Percentiles rank a stretch among this genome's conserved stretches.
These are phyloP conservation scores for Tylopilus subfusipes DNA, from an alignment of 768 basidiomycete species.

Conservation along the genomic window DNA sequence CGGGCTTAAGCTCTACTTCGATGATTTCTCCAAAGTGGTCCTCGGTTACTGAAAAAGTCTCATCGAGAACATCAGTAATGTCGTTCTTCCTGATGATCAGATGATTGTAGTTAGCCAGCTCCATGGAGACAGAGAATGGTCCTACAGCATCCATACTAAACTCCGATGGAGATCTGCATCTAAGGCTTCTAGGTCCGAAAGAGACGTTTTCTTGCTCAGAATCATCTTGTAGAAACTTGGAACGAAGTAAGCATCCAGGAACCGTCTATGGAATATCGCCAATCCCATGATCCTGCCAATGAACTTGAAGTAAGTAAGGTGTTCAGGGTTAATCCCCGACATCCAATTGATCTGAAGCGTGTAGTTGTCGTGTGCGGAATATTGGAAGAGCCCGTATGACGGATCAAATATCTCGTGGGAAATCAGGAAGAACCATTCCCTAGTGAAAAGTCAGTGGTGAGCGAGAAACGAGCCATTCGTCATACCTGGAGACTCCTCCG, in stretches of 20 bases:
- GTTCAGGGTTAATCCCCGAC: slow-evolving; percentile 72
- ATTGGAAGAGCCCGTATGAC: slow-evolving; percentile 78
- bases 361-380: slow-evolving; percentile 76
- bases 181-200: slow-evolving; percentile 66
- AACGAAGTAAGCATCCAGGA: slow-evolving; percentile 78
- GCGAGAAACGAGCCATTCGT: not conserved
- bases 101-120: not conserved
- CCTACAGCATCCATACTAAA: slow-evolving; percentile 70
- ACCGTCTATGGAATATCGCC: slow-evolving; percentile 73
- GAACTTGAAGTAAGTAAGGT: slow-evolving; percentile 79
- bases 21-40: slow-evolving; percentile 74
- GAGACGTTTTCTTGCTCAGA: slow-evolving; percentile 52
- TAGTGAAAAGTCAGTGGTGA: slow-evolving; percentile 25
- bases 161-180: slow-evolving; percentile 69
- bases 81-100: slow-evolving; percentile 56
- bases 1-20: slow-evolving; percentile 60
- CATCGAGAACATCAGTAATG: slow-evolving; percentile 70
- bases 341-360: slow-evolving; percentile 78
- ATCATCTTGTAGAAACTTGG: slow-evolving; percentile 81
- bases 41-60: slow-evolving; percentile 68
- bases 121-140: not conserved
- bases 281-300: slow-evolving; percentile 72
- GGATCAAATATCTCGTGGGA: slow-evolving; percentile 84
- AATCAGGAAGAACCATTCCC: slow-evolving; percentile 85
- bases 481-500: slow-evolving; percentile 70